Base-by-base conservation (phyloP, 225 moss, liverwort and hornwort species). In the Pseudoscleropodium purum region DNA sequence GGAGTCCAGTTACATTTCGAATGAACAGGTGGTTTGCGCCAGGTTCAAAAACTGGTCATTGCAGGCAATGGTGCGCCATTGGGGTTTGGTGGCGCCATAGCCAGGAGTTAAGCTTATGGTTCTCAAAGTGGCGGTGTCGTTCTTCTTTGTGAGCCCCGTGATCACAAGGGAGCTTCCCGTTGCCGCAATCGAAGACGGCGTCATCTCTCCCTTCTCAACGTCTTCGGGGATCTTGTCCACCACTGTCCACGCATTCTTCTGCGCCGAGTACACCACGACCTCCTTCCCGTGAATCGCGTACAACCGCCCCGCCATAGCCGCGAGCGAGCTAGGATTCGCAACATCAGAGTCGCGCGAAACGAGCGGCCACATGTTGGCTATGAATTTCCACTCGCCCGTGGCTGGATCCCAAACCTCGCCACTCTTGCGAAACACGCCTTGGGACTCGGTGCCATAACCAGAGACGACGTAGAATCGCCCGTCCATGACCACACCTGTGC, bases 371-470 rank as follows among this genome's bases (percentile, higher is more conserved):
- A 99, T 94, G 49, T 91, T 93, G 13, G 93, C 92, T 27, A 97
- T 91, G 39, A 91, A 81, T 36, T 52, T 90, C 99, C 99, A 99
- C 37, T 78, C 25, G 7, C 91, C 85, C 13, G 73, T 78, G 3
- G 4, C 17, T 6, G 95, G 91, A 85, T 97, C 96, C 87, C 88
- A 97, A 12, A 94, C 87, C 85, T 99, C 99, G 18, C 90, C 95
- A 52, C 94, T 96, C 83, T 92, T 92, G 25, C 92, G 74, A 21
- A 99, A 99, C 68, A 92, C 92, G 21, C 99, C 99, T 85, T 97
- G 99, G 2, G 94, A 90, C 45, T 92, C 93, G 2, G 95, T 97
- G 9, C 93, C 93, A 59, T 99, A 99, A 2, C 99, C 99, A 13
- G 96, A 95, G 36, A 97, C 90, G 3, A 97, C 95, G 6, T 84